Evolutionary conservation across 2,329 filamentous ascomycete genomes (phyloP), one percentile per base, ranked within the genome.

Genomic region (Canariomyces notabilis): DNA sequence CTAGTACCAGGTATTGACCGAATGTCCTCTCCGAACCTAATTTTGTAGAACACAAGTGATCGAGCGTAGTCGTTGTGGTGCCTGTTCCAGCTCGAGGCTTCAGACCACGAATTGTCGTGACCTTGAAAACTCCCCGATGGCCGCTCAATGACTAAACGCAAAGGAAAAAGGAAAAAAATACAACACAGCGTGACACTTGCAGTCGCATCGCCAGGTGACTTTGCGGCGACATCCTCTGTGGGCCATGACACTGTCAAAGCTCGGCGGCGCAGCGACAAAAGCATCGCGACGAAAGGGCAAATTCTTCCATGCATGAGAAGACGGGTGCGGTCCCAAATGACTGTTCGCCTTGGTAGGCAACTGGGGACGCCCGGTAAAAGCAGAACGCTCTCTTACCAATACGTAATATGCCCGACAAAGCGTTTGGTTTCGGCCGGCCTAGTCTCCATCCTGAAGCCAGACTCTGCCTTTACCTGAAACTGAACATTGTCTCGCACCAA

Each of bases 241-340:
- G 26, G 21, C 42, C 49, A 46, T 46, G 50, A 55, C 46, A 53
- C 53, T 53, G 53, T 51, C 50, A 46, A 40, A 44, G 9, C 39
- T 21, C 20, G 29, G 7, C 16, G 8, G 11, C 22, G 18, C 15
- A n/a, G n/a, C n/a, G n/a, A n/a, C n/a, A n/a, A 35, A 38, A 8
- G 37, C 15, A 35, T 37, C 4, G 34, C 33, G n/a, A 34, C 36
- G n/a, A n/a, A n/a, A n/a, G n/a, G n/a, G n/a, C n/a, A n/a, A n/a
- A n/a, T n/a, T n/a, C n/a, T n/a, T n/a, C n/a, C n/a, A n/a, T n/a
- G n/a, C n/a, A n/a, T n/a, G n/a, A n/a, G n/a, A n/a, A n/a, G n/a
- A n/a, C n/a, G n/a, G n/a, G n/a, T n/a, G n/a, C n/a, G n/a, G n/a
- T n/a, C n/a, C 34, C 41, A 39, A 12, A 39, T 29, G 21, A 29